Evolutionary conservation across 768 basidiomycete species (phyloP).

Genomic region (Boletus subcaerulescens): DNA sequence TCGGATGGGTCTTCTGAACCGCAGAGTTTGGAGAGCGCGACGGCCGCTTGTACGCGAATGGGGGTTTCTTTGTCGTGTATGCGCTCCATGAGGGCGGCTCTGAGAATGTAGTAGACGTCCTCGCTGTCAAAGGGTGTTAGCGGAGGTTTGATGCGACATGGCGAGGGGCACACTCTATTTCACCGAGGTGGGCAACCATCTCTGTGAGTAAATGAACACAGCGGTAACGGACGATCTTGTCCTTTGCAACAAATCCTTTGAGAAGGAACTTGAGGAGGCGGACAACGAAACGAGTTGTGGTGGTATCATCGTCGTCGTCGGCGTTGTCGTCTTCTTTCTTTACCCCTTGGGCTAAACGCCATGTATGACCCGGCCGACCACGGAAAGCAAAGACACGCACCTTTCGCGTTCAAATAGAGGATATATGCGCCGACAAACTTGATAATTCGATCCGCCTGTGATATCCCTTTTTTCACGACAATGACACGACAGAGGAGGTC

Average conservation of each 20-base stretch:
- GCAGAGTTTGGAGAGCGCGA: slow-evolving; percentile 75
- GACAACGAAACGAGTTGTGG: slow-evolving; percentile 64
- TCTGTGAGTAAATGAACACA: slow-evolving; percentile 73
- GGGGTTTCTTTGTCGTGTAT: slow-evolving; percentile 73
- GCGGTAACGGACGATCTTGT: slow-evolving; percentile 83
- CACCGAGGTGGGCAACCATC: slow-evolving; percentile 76
- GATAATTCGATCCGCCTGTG: slow-evolving; percentile 70
- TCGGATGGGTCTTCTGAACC: slow-evolving; percentile 65
- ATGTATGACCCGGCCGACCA: background rate
- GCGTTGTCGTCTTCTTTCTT: slow-evolving; percentile 39
- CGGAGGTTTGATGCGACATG: background rate
- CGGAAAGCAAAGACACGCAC: slow-evolving; percentile 36
- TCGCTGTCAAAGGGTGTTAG: slow-evolving; percentile 48
- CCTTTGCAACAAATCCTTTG: slow-evolving; percentile 78
- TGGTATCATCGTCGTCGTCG: slow-evolving; percentile 62
- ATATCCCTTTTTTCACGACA: slow-evolving; percentile 75
- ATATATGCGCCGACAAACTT: slow-evolving; percentile 84
- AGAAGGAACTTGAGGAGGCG: slow-evolving; percentile 70
- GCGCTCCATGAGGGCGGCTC: slow-evolving; percentile 64
- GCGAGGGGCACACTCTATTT: slow-evolving; percentile 66
- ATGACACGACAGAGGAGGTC: slow-evolving; percentile 59
- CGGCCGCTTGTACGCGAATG: slow-evolving; percentile 76
- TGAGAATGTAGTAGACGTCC: slow-evolving; percentile 64
- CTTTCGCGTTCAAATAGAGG: slow-evolving; percentile 71
- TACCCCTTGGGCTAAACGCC: slow-evolving; percentile 35